A percentile compares a stretch with the other conserved stretches of the same genome.
Conservation (phyloP, 164 flowering plant genomes). For the Macadamia tetraphylla region DNA sequence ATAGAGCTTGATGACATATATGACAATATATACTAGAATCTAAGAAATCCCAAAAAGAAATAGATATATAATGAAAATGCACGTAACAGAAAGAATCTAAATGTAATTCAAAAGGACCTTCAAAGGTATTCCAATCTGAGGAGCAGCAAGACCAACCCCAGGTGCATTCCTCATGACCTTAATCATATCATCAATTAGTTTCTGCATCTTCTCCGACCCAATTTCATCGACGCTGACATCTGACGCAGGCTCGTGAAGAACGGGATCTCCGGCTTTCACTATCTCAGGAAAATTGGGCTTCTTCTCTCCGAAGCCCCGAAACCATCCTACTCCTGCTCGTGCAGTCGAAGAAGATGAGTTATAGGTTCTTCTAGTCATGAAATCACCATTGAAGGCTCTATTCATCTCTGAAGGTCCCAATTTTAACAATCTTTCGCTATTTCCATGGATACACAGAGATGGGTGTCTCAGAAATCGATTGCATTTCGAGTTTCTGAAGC, state of each 20-base stretch:
- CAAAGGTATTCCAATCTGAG: slow-evolving; percentile 87
- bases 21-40: background rate
- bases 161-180: slow-evolving; percentile 74
- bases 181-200: slow-evolving; percentile 79
- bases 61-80: too few relatives aligned
- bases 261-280: slow-evolving; percentile 91
- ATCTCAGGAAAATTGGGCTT: slow-evolving; percentile 47
- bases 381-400: slow-evolving; percentile 8
- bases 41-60: too few relatives aligned
- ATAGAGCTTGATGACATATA: background rate
- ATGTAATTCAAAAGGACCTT: slow-evolving; percentile 23
- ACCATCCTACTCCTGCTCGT: slow-evolving; percentile 71
- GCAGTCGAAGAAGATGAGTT: slow-evolving; percentile 23
- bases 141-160: slow-evolving; percentile 98
- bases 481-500: slow-evolving; percentile 12
- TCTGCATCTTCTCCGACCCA: slow-evolving; percentile 73
- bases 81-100: background rate
- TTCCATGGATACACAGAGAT: background rate
- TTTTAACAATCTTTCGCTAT: slow-evolving; percentile 1
- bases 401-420: background rate
- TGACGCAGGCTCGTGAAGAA: slow-evolving; percentile 76
- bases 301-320: slow-evolving; percentile 59
- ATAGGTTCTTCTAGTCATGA: slow-evolving; percentile 12
- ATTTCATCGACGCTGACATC: slow-evolving; percentile 64
- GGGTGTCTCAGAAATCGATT: slow-evolving; percentile 9